A percentile compares a stretch with the other conserved stretches of the same genome.
Evolutionary conservation across 805 yeast species (phyloP).

Genomic region (Candida chilensis): DNA sequence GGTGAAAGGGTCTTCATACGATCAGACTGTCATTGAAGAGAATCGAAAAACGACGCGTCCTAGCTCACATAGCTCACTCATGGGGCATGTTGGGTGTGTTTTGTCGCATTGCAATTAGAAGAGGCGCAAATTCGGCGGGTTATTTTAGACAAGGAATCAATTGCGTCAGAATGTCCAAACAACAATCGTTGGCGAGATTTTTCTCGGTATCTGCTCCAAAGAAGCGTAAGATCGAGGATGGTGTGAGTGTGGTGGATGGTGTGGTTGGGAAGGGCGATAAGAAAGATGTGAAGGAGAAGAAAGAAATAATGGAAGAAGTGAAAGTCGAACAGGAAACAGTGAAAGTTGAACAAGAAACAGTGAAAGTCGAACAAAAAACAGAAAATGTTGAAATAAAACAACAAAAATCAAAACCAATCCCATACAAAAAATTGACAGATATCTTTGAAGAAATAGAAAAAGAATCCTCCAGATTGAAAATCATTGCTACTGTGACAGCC

Average conservation of each 20-base stretch:
- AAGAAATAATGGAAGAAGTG: constrained; percentile 1
- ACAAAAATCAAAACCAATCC: constrained; percentile 7
- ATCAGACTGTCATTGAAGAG: too few species aligned
- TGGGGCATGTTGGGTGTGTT: too few species aligned
- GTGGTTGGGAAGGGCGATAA: constrained; percentile 1
- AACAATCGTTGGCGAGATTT: constrained; percentile 23
- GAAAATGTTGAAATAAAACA: too few species aligned
- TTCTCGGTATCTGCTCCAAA: constrained; percentile 6
- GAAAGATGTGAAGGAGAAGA: constrained; percentile 1
- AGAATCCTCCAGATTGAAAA: constrained; percentile 78
- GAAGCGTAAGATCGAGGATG: neutral
- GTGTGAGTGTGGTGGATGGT: neutral
- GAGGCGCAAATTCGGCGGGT: too few species aligned
- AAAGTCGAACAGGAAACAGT: constrained; percentile 3
- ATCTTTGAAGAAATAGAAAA: constrained; percentile 73
- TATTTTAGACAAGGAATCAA: too few species aligned
- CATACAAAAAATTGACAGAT: constrained; percentile 38
- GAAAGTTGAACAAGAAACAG: constrained; percentile 8
- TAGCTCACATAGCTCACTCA: too few species aligned
- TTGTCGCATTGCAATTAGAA: too few species aligned
- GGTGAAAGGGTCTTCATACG: too few species aligned
- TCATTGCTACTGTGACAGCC: constrained; percentile 64
- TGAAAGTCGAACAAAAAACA: neutral
- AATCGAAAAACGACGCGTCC: too few species aligned
- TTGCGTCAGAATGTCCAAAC: constrained; percentile 23